These are phyloP conservation scores for Emergomyces orientalis DNA, from an alignment of 2,329 filamentous ascomycete species.

Conservation along the genomic window DNA sequence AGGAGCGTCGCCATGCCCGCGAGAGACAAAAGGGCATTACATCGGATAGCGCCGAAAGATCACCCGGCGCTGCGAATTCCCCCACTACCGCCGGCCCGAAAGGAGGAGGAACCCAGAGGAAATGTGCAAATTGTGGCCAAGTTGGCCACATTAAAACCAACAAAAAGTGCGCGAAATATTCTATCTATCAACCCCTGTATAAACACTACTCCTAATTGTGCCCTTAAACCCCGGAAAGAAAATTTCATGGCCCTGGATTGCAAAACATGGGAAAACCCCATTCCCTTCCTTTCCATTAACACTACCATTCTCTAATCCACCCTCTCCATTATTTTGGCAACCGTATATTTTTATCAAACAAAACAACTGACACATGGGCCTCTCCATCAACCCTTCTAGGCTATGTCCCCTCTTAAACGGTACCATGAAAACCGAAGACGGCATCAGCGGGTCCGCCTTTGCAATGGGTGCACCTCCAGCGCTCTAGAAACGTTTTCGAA, in stretches of 20 bases:
- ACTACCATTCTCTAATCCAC: neutral
- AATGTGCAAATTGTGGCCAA: slow-evolving; percentile 95
- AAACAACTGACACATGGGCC: slow-evolving; percentile 1
- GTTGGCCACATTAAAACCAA: slow-evolving; percentile 98
- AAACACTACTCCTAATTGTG: slow-evolving; percentile 6
- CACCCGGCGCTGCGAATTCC: slow-evolving; percentile 38
- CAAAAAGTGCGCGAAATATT: slow-evolving; percentile 61
- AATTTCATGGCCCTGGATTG: slow-evolving; percentile 10
- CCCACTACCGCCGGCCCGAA: slow-evolving; percentile 45
- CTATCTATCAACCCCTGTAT: slow-evolving; percentile 2
- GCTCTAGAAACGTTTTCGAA: slow-evolving; percentile 14
- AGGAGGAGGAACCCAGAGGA: slow-evolving; percentile 58
- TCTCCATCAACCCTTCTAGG: slow-evolving; percentile 35
- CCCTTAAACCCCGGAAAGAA: slow-evolving; percentile 16
- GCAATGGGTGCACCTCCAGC: slow-evolving; percentile 37
- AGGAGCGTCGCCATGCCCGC: slow-evolving; percentile 77
- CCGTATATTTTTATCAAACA: neutral
- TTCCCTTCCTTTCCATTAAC: neutral
- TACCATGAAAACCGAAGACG: slow-evolving; percentile 54
- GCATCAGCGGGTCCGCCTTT: slow-evolving; percentile 39
- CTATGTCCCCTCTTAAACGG: slow-evolving; percentile 80
- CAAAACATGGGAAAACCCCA: neutral
- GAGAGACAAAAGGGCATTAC: slow-evolving; percentile 71
- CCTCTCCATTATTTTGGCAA: neutral
- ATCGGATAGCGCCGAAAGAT: slow-evolving; percentile 30